Percentiles rank a stretch among this genome's conserved stretches.
Evolutionary conservation across 1,139 yeast genomes (phyloP).

Genomic region (Keqinozyma sinolaborantium): DNA sequence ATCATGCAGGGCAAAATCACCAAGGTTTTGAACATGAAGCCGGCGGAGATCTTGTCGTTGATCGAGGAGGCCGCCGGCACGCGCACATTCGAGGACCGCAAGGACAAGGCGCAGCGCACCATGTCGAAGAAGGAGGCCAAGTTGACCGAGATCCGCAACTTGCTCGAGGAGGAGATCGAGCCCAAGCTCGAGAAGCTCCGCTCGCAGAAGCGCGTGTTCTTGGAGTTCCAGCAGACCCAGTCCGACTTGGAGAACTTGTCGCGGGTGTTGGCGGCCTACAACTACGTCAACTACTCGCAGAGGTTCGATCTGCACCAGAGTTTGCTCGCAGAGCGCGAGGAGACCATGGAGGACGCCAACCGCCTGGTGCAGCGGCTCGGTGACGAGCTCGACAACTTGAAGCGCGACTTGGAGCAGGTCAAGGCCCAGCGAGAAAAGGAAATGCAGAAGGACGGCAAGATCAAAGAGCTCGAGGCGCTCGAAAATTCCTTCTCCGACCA

Average conservation of each 20-base stretch:
- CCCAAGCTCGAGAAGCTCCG: slow-evolving; percentile 85
- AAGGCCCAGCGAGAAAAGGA: slow-evolving; percentile 57
- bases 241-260: slow-evolving; percentile 74
- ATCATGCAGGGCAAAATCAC: slow-evolving; percentile 99
- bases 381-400: slow-evolving; percentile 56
- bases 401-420: slow-evolving; percentile 57
- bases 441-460: slow-evolving; percentile 56
- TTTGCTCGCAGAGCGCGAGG: slow-evolving; percentile 31
- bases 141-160: slow-evolving; percentile 67
- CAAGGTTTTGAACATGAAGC: slow-evolving; percentile 94
- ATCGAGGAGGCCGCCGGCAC: slow-evolving; percentile 99
- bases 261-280: slow-evolving; percentile 75
- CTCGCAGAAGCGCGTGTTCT: slow-evolving; percentile 73
- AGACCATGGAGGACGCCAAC: slow-evolving; percentile 32
- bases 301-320: slow-evolving; percentile 41
- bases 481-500: slow-evolving; percentile 64
- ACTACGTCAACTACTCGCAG: slow-evolving; percentile 47
- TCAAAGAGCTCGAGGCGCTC: slow-evolving; percentile 56
- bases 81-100: slow-evolving; percentile 88
- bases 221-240: slow-evolving; percentile 85
- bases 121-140: slow-evolving; percentile 89
- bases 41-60: slow-evolving; percentile 80
- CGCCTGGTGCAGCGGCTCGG: slow-evolving; percentile 40
- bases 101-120: slow-evolving; percentile 87
- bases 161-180: slow-evolving; percentile 83